Base-by-base conservation (phyloP, 805 yeast species). In the Wickerhamomyces canadensis region DNA sequence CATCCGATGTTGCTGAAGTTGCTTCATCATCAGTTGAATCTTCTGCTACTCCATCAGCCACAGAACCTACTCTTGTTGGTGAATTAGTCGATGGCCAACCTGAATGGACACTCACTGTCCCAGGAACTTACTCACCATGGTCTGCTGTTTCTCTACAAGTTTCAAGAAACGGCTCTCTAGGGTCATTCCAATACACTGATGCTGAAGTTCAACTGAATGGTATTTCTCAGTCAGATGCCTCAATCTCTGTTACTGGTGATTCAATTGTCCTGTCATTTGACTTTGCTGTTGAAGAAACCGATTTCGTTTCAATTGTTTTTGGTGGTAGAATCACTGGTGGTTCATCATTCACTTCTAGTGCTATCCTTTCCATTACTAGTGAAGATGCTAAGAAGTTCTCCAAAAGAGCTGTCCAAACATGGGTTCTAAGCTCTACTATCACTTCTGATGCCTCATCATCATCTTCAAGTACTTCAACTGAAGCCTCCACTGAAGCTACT, bases 121-220 rank as follows among this genome's bases (percentile, higher is more conserved):
- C 54, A 41, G 47, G 46, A 18, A 29, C 23, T n/a, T 40, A 45
- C 24, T 47, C 48, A 6, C 52, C 52, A 40, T 48, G 54, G 54
- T 30, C 42, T 12, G 32, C 33, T 7, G 34, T 46, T 21, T 33
- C 41, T 4, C 2, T 47, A 10, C 21, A 34, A 6, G 43, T 35
- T 18, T 12, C 34, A 14, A 37, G 22, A 13, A 32, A 34, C 11
- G 26, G 22, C 13, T 12, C 34, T n/a, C 4, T 22, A 19, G 45
- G 44, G 33, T 23, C 30, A 6, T 45, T 45, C 35, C 33, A 14
- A 12, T 47, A 37, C 39, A 30, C 35, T 10, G 34, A 34, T 14
- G 42, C 42, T 25, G 31, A 21, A 23, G 37, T 34, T 11, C 27
- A 30, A 14, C 41, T 43, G 22, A 41, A 38, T 30, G 53, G 45